These are phyloP conservation scores for Thelonectria olida DNA, from an alignment of 2,329 filamentous ascomycete species.

Conservation along the genomic window DNA sequence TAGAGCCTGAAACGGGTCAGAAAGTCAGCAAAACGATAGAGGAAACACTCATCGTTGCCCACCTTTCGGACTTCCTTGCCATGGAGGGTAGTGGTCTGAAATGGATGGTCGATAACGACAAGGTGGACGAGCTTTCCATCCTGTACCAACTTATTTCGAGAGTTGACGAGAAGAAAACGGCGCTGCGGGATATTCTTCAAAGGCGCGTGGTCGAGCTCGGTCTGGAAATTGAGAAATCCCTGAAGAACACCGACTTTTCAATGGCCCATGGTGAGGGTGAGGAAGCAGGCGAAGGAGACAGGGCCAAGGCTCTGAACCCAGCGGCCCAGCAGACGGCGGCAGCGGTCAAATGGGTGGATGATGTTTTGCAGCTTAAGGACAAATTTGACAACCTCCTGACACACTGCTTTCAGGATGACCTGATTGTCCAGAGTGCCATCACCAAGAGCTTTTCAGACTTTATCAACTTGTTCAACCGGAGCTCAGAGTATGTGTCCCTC, in stretches of 20 bases:
- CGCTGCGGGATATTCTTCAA: slow-evolving; percentile 76
- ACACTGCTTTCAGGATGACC: slow-evolving; percentile 77
- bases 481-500: slow-evolving; percentile 91
- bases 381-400: slow-evolving; percentile 87
- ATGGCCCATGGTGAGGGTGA: slow-evolving; percentile 53
- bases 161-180: slow-evolving; percentile 77
- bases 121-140: slow-evolving; percentile 78
- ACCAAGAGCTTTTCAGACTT: slow-evolving; percentile 91
- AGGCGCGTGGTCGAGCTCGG: slow-evolving; percentile 82
- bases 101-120: slow-evolving; percentile 92
- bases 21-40: slow-evolving; percentile 85
- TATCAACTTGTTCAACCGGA: slow-evolving; percentile 87
- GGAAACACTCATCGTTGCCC: slow-evolving; percentile 77
- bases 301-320: slow-evolving; percentile 49
- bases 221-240: slow-evolving; percentile 78
- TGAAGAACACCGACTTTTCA: slow-evolving; percentile 66
- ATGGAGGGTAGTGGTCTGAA: slow-evolving; percentile 86
- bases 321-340: slow-evolving; percentile 84
- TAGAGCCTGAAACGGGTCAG: slow-evolving; percentile 75
- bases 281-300: slow-evolving; percentile 56
- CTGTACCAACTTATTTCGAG: slow-evolving; percentile 82
- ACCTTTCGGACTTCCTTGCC: slow-evolving; percentile 82
- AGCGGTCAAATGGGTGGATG: slow-evolving; percentile 95
- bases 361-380: slow-evolving; percentile 84
- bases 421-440: slow-evolving; percentile 81